Evolutionary conservation across 352 stramenopile genomes (phyloP).

Genomic region (Aphanomyces euteiches): DNA sequence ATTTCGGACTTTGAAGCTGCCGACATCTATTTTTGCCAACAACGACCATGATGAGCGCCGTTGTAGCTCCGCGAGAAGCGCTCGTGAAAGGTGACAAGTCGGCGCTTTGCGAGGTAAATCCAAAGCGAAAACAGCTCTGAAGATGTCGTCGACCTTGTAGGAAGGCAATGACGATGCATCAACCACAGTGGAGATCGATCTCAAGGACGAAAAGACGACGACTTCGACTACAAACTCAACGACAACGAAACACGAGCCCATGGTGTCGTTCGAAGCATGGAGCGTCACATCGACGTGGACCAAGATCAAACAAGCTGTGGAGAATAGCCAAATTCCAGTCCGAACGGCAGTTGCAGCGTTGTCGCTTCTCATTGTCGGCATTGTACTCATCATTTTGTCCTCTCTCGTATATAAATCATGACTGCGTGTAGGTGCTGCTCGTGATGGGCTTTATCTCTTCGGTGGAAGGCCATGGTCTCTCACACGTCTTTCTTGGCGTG

Average conservation of each 20-base stretch:
- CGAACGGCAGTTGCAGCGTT: slow-evolving; percentile 16
- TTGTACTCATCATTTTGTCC: background rate
- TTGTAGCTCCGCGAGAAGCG: slow-evolving; percentile 4
- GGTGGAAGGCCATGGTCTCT: slow-evolving; percentile 18
- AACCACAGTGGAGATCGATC: slow-evolving; percentile 4
- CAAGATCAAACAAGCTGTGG: background rate
- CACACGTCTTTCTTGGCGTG: slow-evolving; percentile 24
- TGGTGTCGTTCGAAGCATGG: background rate
- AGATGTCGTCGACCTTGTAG: background rate
- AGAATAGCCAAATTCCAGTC: slow-evolving; percentile 16
- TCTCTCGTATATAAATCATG: background rate
- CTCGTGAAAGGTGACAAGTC: background rate
- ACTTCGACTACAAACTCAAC: background rate
- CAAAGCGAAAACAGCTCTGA: background rate
- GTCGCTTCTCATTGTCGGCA: slow-evolving; percentile 10
- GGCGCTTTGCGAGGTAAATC: too few species aligned
- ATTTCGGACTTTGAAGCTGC: too few species aligned
- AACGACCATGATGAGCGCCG: slow-evolving; percentile 10
- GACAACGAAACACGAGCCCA: background rate
- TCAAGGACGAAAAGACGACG: slow-evolving; percentile 5
- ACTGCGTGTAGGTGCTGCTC: slow-evolving; percentile 7
- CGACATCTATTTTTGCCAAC: background rate
- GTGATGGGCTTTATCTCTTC: slow-evolving; percentile 13
- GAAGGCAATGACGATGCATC: slow-evolving; percentile 3
- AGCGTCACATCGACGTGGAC: slow-evolving; percentile 6